These are phyloP conservation scores for Mariannaea sp. DNA, from an alignment of 2,329 filamentous ascomycete genomes.

Conservation along the genomic window DNA sequence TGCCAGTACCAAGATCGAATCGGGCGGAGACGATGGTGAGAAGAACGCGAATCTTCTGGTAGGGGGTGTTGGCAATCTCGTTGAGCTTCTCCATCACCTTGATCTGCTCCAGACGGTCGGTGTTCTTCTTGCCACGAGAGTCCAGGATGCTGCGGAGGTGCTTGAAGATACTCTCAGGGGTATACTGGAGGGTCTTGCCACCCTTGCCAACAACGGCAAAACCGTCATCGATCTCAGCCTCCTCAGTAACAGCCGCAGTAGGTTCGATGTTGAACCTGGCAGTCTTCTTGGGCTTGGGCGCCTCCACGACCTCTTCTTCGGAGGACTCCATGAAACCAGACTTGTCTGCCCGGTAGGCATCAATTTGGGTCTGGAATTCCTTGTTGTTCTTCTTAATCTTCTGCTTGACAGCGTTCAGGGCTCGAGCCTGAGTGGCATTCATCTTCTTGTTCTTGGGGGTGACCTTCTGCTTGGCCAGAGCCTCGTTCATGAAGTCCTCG, in stretches of 20 bases:
- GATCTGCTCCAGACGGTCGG: slow-evolving; percentile 92
- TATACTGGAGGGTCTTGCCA: slow-evolving; percentile 88
- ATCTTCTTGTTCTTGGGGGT: slow-evolving; percentile 83
- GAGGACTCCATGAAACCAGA: slow-evolving; percentile 87
- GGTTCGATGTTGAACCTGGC: slow-evolving; percentile 50
- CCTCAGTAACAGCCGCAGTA: slow-evolving; percentile 47
- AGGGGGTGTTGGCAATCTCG: slow-evolving; percentile 87
- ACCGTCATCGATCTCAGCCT: slow-evolving; percentile 75
- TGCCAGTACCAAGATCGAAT: slow-evolving; percentile 86
- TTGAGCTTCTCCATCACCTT: slow-evolving; percentile 94
- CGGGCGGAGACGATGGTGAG: slow-evolving; percentile 90
- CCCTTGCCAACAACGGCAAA: slow-evolving; percentile 89
- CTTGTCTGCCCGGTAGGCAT: slow-evolving; percentile 83
- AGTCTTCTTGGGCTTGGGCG: slow-evolving; percentile 51
- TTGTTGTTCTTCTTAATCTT: slow-evolving; percentile 99
- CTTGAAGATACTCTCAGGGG: slow-evolving; percentile 97
- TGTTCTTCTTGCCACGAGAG: slow-evolving; percentile 98
- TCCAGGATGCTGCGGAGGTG: slow-evolving; percentile 92
- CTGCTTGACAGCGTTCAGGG: slow-evolving; percentile 96
- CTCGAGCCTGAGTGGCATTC: slow-evolving; percentile 93
- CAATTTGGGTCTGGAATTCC: slow-evolving; percentile 86
- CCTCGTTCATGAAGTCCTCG: slow-evolving; percentile 93
- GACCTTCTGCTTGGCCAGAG: slow-evolving; percentile 93
- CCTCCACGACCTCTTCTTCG: slow-evolving; percentile 66
- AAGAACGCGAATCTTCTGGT: slow-evolving; percentile 92